These are phyloP conservation scores for Sodiomyces alkalinus DNA, from an alignment of 2,329 filamentous ascomycete species.

Conservation along the genomic window DNA sequence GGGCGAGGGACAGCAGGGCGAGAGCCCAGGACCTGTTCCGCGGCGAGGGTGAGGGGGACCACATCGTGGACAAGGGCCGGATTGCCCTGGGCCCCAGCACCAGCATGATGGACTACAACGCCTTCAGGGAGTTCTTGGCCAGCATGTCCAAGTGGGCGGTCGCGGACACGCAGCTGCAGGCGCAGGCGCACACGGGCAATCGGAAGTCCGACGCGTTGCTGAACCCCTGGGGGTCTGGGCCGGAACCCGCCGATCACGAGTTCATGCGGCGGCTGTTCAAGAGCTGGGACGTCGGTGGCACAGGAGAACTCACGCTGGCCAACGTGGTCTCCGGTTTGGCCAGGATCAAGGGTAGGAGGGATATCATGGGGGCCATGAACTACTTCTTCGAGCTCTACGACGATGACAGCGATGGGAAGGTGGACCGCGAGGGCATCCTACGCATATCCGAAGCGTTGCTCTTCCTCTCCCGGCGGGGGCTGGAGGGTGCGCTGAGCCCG, in stretches of 20 bases:
- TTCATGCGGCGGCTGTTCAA: constrained; percentile 80
- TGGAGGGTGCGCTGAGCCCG: constrained; percentile 60
- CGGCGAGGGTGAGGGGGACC: constrained; percentile 20
- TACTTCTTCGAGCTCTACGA: constrained; percentile 98
- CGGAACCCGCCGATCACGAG: constrained; percentile 77
- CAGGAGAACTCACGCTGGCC: constrained; percentile 67
- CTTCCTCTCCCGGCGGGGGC: constrained; percentile 78
- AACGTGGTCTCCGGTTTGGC: constrained; percentile 87
- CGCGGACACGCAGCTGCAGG: constrained; percentile 57
- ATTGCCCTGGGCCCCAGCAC: constrained; percentile 82
- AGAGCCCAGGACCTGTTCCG: constrained; percentile 23
- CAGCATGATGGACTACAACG: constrained; percentile 93
- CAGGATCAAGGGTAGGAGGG: constrained; percentile 78
- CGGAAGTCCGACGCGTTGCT: constrained; percentile 9
- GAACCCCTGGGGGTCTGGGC: constrained; percentile 40
- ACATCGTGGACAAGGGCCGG: constrained; percentile 63
- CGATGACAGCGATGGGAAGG: constrained; percentile 76
- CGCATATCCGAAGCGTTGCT: constrained; percentile 87
- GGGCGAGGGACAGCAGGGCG: constrained; percentile 45
- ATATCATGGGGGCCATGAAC: constrained; percentile 95
- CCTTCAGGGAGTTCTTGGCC: constrained; percentile 86
- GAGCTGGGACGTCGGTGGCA: constrained; percentile 72
- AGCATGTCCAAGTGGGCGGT: constrained; percentile 86
- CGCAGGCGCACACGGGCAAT: no score
- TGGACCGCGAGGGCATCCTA: constrained; percentile 89